Percentiles rank a stretch among this genome's conserved stretches.
Conservation (phyloP, 2,329 filamentous ascomycete genomes). For the Fusarium domesticum region DNA sequence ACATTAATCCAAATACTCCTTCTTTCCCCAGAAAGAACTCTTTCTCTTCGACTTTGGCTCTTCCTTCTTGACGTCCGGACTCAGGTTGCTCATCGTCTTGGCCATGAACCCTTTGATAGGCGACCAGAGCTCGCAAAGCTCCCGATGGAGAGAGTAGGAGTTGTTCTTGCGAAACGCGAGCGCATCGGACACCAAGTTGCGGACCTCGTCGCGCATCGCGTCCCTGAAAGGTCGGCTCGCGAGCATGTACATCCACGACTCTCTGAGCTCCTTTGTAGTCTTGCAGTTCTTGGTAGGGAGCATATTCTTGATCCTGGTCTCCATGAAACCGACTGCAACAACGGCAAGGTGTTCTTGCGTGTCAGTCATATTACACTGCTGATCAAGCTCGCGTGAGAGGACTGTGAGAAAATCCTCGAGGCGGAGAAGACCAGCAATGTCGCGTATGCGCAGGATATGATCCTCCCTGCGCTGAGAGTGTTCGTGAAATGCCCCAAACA, state of each 20-base stretch:
- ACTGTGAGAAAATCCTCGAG: slow-evolving; percentile 14
- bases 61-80: no score
- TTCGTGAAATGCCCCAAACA: slow-evolving; percentile 5
- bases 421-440: slow-evolving; percentile 15
- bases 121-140: slow-evolving; percentile 7
- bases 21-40: not conserved
- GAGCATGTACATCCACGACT: slow-evolving; percentile 7
- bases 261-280: slow-evolving; percentile 1
- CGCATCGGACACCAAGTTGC: slow-evolving; percentile 4
- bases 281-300: not conserved
- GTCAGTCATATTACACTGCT: not conserved
- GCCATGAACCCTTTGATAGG: not conserved
- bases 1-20: not conserved
- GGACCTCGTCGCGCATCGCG: slow-evolving; percentile 4
- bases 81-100: no score
- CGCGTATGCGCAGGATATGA: slow-evolving; percentile 3
- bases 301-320: slow-evolving; percentile 6
- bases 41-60: no score
- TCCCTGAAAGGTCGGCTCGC: slow-evolving; percentile 1
- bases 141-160: slow-evolving; percentile 1
- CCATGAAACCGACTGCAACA: slow-evolving; percentile 5
- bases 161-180: slow-evolving; percentile 3
- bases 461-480: not conserved
- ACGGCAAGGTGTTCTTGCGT: not conserved
- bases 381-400: slow-evolving; percentile 6